Evolutionary conservation across 1,284 basidiomycete species (phyloP), one percentile per base, ranked within the genome.

Genomic region (Acaromyces ingoldii): DNA sequence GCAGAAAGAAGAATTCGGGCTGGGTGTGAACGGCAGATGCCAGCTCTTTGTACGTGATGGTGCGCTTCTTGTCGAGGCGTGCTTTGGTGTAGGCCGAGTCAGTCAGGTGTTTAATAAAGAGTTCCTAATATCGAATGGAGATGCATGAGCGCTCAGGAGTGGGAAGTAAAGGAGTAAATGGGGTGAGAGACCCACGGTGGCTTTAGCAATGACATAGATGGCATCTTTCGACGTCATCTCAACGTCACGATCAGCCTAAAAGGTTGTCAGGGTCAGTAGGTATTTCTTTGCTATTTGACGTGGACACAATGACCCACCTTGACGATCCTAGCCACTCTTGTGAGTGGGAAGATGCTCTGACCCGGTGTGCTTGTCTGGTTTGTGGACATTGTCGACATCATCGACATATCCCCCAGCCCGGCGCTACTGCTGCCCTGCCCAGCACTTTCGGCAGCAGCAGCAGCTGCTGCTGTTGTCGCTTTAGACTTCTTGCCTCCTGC

Each of bases 21-120:
- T 45, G 42, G 19, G 13, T 45, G 13, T 45, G 29, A 15, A 45
- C 42, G 6, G 22, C 42, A 31, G 42, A 22, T 31, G 42, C n/a
- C 26, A 45, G 34, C 34, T 45, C 42, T 30, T 45, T 45, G 24
- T 45, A 45, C n/a, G 21, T 45, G 15, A 28, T 28, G 13, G 26
- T 45, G 17, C 22, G 30, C 26, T 45, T 45, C 25, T 45, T 45
- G 3, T 45, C 42, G 4, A 45, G 22, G 19, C 26, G 30, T 30
- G 42, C 26, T 29, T 45, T 45, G 4, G 42, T 31, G 34, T n/a
- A 26, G 15, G 26, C 17, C 19, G 42, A 45, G 34, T 45, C 42
- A n/a, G 42, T 45, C 15, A 45, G 24, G 34, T 45, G 42, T 45
- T 45, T 45, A 31, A 45, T 45, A 45, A 45, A 45, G 3, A 45